phyloP scores from a whole-genome alignment of 140 eudicot genomes.

The Erigeron philadelphicus region DNA sequence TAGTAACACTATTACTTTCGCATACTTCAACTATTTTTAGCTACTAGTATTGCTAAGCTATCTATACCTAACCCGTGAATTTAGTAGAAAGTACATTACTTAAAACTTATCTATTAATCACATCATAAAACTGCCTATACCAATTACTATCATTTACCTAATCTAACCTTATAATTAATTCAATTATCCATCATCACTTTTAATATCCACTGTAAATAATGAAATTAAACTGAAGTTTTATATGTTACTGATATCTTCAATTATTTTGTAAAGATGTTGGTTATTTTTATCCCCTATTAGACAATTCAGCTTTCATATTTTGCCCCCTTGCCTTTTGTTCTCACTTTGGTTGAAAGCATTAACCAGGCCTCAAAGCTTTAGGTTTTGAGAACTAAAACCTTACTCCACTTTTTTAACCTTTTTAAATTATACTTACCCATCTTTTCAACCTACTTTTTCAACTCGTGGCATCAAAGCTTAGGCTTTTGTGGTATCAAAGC shows the following conservation, averaged over 20 bases:
- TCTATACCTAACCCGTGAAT: neutral
- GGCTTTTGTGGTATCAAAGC: neutral
- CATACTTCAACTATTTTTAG: too few relatives aligned
- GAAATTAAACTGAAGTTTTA: neutral
- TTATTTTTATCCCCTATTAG: neutral
- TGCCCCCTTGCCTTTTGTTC: neutral
- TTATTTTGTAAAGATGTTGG: neutral
- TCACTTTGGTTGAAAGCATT: neutral
- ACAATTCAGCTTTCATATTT: neutral
- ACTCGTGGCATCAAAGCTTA: neutral
- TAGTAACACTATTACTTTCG: too few relatives aligned
- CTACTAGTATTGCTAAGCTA: neutral
- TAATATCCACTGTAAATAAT: neutral
- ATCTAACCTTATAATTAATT: neutral
- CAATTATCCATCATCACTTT: neutral
- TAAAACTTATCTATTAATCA: neutral
- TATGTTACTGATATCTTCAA: neutral
- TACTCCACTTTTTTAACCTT: too few relatives aligned
- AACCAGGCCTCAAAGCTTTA: too few relatives aligned
- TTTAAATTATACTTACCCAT: too few relatives aligned
- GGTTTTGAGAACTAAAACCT: too few relatives aligned
- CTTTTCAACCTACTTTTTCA: neutral
- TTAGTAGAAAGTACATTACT: neutral
- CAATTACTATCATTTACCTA: neutral
- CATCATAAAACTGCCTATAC: neutral